Evolutionary conservation across 805 yeast genomes (phyloP).

Genomic region (Wickerhamiella occidentalis): DNA sequence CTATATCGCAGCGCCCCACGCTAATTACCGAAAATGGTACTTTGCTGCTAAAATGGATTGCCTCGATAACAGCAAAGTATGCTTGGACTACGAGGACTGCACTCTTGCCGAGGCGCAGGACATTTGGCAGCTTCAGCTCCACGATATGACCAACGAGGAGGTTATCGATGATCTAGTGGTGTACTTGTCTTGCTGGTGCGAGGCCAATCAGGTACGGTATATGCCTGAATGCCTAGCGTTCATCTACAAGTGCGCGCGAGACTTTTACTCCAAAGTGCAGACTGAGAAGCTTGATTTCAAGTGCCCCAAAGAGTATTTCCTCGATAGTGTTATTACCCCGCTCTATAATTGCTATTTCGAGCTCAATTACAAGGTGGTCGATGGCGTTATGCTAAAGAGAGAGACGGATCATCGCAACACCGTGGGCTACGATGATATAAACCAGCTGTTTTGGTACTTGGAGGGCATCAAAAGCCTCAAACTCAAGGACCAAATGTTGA

Average conservation of each 20-base stretch:
- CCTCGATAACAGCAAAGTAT: slow-evolving; percentile 31
- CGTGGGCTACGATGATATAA: slow-evolving; percentile 83
- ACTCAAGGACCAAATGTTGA: slow-evolving; percentile 35
- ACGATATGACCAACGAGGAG: slow-evolving; percentile 38
- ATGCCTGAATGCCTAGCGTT: slow-evolving; percentile 86
- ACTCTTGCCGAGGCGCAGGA: slow-evolving; percentile 43
- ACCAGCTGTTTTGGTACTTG: slow-evolving; percentile 76
- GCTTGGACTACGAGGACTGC: slow-evolving; percentile 22
- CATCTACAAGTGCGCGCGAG: slow-evolving; percentile 69
- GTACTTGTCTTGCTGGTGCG: slow-evolving; percentile 78
- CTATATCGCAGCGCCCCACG: slow-evolving; percentile 57
- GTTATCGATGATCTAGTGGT: slow-evolving; percentile 52
- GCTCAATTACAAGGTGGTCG: slow-evolving; percentile 38
- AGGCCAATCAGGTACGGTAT: slow-evolving; percentile 71
- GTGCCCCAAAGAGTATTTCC: slow-evolving; percentile 14
- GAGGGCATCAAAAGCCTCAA: slow-evolving; percentile 51
- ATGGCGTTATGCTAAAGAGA: slow-evolving; percentile 35
- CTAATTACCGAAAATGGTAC: slow-evolving; percentile 67
- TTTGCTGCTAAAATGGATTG: slow-evolving; percentile 61
- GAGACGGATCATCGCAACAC: slow-evolving; percentile 55
- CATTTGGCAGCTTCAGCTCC: slow-evolving; percentile 37
- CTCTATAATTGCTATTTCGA: slow-evolving; percentile 45
- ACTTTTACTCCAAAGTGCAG: slow-evolving; percentile 39
- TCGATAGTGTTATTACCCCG: slow-evolving; percentile 66
- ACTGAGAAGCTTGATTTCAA: slow-evolving; percentile 28